Evolutionary conservation across 2,329 filamentous ascomycete species (phyloP).

Genomic region (Neonectria punicea): DNA sequence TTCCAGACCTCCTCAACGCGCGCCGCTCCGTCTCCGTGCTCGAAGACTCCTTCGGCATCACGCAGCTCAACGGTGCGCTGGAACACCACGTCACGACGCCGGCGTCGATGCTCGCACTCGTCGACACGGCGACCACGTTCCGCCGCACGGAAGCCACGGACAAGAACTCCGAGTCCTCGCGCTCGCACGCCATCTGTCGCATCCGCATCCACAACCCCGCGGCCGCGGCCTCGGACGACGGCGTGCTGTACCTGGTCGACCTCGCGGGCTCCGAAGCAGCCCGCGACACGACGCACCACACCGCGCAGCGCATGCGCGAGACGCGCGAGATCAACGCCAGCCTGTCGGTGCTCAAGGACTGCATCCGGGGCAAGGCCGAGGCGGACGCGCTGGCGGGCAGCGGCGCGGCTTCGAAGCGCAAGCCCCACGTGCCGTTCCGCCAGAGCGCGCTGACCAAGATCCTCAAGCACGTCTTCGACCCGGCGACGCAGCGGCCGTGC

Average conservation of each 20-base stretch:
- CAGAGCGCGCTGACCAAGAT: conserved; percentile 59
- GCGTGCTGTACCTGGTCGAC: conserved; percentile 58
- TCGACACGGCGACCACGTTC: conserved; percentile 53
- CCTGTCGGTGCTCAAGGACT: conserved; percentile 62
- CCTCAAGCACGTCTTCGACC: conserved; percentile 62
- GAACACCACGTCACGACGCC: conserved; percentile 50
- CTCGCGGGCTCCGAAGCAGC: conserved; percentile 61
- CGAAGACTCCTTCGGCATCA: conserved; percentile 57
- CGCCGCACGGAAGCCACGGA: conserved; percentile 54
- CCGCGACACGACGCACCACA: conserved; percentile 53
- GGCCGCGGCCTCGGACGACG: conserved; percentile 47
- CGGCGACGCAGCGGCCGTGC: conserved; percentile 49
- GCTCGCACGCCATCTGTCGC: conserved; percentile 60
- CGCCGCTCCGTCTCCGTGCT: conserved; percentile 55
- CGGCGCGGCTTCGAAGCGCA: conserved; percentile 37
- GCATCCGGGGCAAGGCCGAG: conserved; percentile 58
- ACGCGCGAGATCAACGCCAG: conserved; percentile 60
- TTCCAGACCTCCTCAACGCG: conserved; percentile 53
- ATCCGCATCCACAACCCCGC: conserved; percentile 53
- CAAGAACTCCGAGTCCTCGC: conserved; percentile 60
- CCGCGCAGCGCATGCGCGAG: conserved; percentile 57
- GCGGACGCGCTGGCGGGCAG: conserved; percentile 41
- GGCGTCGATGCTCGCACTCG: conserved; percentile 44
- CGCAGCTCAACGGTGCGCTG: conserved; percentile 55
- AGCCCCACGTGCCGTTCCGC: conserved; percentile 56